Conservation (phyloP, 1,284 basidiomycete genomes). For the Trichosporon sp. region DNA sequence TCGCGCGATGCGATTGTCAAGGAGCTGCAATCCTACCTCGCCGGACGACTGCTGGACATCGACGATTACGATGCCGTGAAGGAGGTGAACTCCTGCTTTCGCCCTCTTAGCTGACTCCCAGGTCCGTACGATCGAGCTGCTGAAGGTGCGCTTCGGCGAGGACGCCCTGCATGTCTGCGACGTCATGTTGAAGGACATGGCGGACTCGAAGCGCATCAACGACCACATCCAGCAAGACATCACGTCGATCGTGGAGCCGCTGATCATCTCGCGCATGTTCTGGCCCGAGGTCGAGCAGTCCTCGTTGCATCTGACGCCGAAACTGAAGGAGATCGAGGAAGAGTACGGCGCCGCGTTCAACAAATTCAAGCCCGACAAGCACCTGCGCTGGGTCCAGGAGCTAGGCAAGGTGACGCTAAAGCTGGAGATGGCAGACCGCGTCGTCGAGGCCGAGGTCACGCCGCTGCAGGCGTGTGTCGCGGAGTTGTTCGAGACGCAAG, state of each 20-base stretch:
- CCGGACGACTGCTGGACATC: constrained; percentile 75
- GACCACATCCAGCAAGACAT: constrained; percentile 76
- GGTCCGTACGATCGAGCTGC: constrained; percentile 86
- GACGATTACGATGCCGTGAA: constrained; percentile 77
- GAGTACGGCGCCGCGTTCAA: constrained; percentile 74
- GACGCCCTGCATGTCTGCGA: constrained; percentile 86
- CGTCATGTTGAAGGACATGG: constrained; percentile 94
- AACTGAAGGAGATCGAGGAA: constrained; percentile 74
- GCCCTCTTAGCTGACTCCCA: constrained; percentile 47
- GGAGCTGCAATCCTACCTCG: constrained; percentile 85
- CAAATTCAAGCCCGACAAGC: constrained; percentile 85
- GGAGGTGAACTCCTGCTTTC: constrained; percentile 63
- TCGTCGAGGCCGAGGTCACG: constrained; percentile 72
- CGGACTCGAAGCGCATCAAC: constrained; percentile 85
- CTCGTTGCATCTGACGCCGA: constrained; percentile 75
- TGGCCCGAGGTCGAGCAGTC: constrained; percentile 82
- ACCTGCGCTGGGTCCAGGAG: constrained; percentile 79
- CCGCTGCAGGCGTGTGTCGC: constrained; percentile 86
- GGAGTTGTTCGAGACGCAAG: constrained; percentile 75
- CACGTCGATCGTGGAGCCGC: constrained; percentile 75
- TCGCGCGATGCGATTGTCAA: constrained; percentile 92
- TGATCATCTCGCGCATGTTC: constrained; percentile 87
- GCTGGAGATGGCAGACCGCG: constrained; percentile 77
- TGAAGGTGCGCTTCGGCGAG: constrained; percentile 92
- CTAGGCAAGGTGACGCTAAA: constrained; percentile 78